Percentiles rank a stretch among this genome's conserved stretches.
Conservation (phyloP, 2,329 filamentous ascomycete genomes). For the Ophiostoma ulmi region DNA sequence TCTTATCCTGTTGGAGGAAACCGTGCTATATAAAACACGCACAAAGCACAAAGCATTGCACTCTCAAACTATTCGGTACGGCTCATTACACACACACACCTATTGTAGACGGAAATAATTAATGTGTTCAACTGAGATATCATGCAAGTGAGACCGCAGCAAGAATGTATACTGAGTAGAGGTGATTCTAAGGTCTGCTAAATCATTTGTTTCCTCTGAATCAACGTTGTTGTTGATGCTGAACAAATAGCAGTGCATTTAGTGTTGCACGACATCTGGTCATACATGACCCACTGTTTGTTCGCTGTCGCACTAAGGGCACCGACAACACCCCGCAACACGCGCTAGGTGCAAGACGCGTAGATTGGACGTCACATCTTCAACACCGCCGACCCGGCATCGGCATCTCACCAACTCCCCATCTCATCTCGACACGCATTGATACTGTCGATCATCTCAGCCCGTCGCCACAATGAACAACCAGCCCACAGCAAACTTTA, state of each 20-base stretch:
- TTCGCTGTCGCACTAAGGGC: not conserved
- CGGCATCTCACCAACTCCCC: not conserved
- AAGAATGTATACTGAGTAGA: too few relatives aligned
- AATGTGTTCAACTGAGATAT: not conserved
- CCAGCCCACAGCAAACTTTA: conserved; percentile 21
- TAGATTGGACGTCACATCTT: not conserved
- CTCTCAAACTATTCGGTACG: not conserved
- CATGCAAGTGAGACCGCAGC: too few relatives aligned
- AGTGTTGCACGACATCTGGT: not conserved
- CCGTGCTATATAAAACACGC: conserved; percentile 6
- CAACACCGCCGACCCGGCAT: not conserved
- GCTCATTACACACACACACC: not conserved
- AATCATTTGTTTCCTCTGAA: not conserved
- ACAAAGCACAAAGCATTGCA: conserved; percentile 15
- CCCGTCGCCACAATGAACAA: conserved; percentile 18
- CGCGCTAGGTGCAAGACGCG: not conserved
- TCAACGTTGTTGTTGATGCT: not conserved
- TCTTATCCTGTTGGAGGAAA: conserved; percentile 1
- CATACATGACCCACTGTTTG: not conserved
- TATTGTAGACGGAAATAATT: conserved; percentile 1
- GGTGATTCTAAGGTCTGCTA: too few relatives aligned
- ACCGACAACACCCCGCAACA: conserved; percentile 1
- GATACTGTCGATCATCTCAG: too few relatives aligned
- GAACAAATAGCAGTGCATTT: not conserved
- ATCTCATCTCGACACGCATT: not conserved